Evolutionary conservation across 768 basidiomycete species (phyloP), one percentile per base, ranked within the genome.

Genomic region (Daedalea quercina): DNA sequence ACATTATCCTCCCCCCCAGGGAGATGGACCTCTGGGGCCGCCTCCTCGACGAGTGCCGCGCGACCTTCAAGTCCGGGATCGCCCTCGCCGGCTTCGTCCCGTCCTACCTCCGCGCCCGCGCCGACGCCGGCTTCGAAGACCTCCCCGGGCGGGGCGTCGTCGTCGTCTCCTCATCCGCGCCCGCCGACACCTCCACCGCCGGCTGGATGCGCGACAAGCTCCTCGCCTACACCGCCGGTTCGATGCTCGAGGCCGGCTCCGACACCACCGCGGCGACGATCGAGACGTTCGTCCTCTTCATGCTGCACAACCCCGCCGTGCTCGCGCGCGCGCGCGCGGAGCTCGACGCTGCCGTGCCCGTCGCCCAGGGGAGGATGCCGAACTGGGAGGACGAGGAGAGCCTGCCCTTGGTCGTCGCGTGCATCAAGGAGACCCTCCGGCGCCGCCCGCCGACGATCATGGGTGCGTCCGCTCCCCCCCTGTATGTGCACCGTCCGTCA

Each of bases 291-390:
- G 43, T 70, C 22, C 62, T 65, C 1, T 59, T 61, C 20, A 60
- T 63, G 42, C 51, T 56, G 17, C 31, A 40, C 31, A 49, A 58
- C 24, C 61, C 61, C 19, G 49, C 53, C 22, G 57, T 56, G 2
- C 53, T 59, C 42, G 70, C 57, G 42, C 76, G 75, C 33, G 84
- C 81, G 0, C 82, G 85, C 58, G 68, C 71, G 19, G 84, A 87
- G 52, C 71, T 87, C 19, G 86, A 87, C 57, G 54, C 58, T 0
- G 76, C 84, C n/a, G 66, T 79, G 15, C 79, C 79, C 13, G 55
- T 60, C 37, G 73, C 75, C 42, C 13, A 15, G 37, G 37, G 37
- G 19, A 69, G 84, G 6, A 68, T 85, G 13, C 86, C 87, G 2
- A 69, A 65, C 0, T 75, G 80, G 52, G 69, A 65, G 24, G 85